These are phyloP conservation scores for Cordyceps fumosorosea DNA, from an alignment of 2,329 filamentous ascomycete species.

Conservation along the genomic window DNA sequence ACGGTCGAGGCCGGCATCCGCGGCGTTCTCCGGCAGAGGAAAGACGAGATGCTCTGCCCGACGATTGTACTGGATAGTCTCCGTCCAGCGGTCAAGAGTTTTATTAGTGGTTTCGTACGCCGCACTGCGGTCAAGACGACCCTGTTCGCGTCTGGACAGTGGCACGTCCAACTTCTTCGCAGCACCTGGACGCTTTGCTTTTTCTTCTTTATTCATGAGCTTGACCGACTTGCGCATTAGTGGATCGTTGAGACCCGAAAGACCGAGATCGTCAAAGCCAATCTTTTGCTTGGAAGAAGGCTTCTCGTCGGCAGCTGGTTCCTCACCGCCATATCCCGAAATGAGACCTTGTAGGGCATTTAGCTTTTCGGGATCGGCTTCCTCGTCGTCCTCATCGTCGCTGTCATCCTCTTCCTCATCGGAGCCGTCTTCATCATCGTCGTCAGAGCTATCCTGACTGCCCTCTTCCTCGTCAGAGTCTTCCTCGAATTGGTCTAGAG, in stretches of 20 bases:
- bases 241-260: slow-evolving; percentile 66
- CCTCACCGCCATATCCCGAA: slow-evolving; percentile 57
- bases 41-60: slow-evolving; percentile 86
- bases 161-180: slow-evolving; percentile 72
- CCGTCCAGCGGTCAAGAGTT: slow-evolving; percentile 83
- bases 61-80: slow-evolving; percentile 91
- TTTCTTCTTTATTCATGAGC: slow-evolving; percentile 59
- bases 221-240: slow-evolving; percentile 74
- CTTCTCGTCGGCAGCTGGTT: slow-evolving; percentile 39
- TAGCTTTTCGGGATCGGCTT: slow-evolving; percentile 48
- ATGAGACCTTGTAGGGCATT: slow-evolving; percentile 63
- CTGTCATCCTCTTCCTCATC: slow-evolving; percentile 43
- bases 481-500: slow-evolving; percentile 49
- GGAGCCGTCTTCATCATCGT: slow-evolving; percentile 24
- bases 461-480: slow-evolving; percentile 42
- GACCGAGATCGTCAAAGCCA: slow-evolving; percentile 65
- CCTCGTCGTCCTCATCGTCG: slow-evolving; percentile 47
- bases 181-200: slow-evolving; percentile 37
- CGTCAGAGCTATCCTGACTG: slow-evolving; percentile 34
- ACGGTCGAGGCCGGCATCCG: slow-evolving; percentile 51
- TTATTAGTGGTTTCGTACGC: slow-evolving; percentile 91
- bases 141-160: slow-evolving; percentile 78
- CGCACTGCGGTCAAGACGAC: slow-evolving; percentile 70
- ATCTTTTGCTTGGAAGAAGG: slow-evolving; percentile 57
- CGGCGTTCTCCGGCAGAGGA: slow-evolving; percentile 69